These are phyloP conservation scores for Candida silvatica DNA, from an alignment of 805 yeast species.

Conservation along the genomic window DNA sequence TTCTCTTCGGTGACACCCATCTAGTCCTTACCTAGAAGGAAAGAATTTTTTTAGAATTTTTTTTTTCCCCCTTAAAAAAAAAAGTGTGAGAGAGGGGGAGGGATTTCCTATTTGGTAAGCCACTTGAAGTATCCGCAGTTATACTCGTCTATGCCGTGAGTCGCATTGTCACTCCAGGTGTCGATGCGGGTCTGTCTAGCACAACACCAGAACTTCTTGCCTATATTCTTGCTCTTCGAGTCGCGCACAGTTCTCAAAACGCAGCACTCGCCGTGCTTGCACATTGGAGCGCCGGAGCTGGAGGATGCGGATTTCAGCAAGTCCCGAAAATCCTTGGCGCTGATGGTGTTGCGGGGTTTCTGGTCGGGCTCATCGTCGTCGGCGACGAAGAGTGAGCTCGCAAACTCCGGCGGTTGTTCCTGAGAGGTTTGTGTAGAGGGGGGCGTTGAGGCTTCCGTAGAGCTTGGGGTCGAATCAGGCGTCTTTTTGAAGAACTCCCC, in stretches of 20 bases:
- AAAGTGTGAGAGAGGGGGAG: background rate
- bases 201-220: constrained; percentile 50
- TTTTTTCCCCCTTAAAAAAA: background rate
- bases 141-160: constrained; percentile 15
- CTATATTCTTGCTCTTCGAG: constrained; percentile 28
- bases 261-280: constrained; percentile 41
- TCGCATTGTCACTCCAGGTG: constrained; percentile 2
- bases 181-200: constrained; percentile 21
- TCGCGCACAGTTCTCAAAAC: constrained; percentile 37
- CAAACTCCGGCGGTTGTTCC: background rate
- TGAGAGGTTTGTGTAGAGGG: background rate
- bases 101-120: constrained; percentile 20
- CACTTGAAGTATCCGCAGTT: constrained; percentile 51
- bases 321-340: constrained; percentile 10
- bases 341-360: background rate
- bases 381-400: constrained; percentile 8
- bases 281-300: constrained; percentile 26
- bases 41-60: background rate
- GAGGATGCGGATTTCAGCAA: constrained; percentile 10
- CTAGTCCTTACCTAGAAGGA: background rate
- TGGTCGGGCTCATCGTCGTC: constrained; percentile 10
- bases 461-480: too few species aligned
- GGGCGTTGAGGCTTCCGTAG: too few species aligned
- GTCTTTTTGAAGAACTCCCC: too few species aligned
- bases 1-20: constrained; percentile 6